phyloP scores from a whole-genome alignment of 768 basidiomycete genomes.

The Leccinum barrowsii region DNA sequence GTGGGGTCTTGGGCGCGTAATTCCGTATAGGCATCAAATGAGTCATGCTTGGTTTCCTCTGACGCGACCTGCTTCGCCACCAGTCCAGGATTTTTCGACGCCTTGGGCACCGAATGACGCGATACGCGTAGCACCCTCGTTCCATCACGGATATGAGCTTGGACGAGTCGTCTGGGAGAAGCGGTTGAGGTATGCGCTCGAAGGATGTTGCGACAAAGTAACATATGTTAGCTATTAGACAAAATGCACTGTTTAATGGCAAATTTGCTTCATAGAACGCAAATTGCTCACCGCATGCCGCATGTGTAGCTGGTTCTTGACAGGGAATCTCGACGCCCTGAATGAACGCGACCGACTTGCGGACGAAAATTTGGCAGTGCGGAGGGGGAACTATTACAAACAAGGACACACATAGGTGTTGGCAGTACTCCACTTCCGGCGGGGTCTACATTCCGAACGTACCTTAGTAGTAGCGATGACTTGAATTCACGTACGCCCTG shows the following conservation, averaged over 20 bases:
- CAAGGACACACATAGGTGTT: conserved; percentile 19
- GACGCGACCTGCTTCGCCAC: conserved; percentile 9
- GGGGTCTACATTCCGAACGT: too few relatives aligned
- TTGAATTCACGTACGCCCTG: too few relatives aligned
- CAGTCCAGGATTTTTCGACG: conserved; percentile 7
- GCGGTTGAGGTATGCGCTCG: conserved; percentile 42
- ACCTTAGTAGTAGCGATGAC: too few relatives aligned
- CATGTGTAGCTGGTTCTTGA: conserved; percentile 30
- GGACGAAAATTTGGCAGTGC: conserved; percentile 26
- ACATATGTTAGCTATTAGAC: conserved; percentile 67
- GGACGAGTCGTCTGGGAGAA: conserved; percentile 21
- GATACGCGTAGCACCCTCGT: conserved; percentile 26
- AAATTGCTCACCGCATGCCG: conserved; percentile 55
- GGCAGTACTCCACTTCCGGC: too few relatives aligned
- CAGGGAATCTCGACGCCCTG: conserved; percentile 28
- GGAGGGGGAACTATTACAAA: conserved; percentile 14
- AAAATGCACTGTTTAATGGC: neutral
- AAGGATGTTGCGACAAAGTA: conserved; percentile 60
- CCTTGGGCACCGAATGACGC: conserved; percentile 24
- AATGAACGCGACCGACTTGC: conserved; percentile 24
- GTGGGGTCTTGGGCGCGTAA: conserved; percentile 26
- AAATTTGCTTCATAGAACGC: neutral
- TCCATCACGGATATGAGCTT: conserved; percentile 11
- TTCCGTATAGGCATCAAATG: conserved; percentile 27
- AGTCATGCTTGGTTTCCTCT: conserved; percentile 18